Evolutionary conservation across 345 rosid species (phyloP).

Genomic region (Salix purpurea): DNA sequence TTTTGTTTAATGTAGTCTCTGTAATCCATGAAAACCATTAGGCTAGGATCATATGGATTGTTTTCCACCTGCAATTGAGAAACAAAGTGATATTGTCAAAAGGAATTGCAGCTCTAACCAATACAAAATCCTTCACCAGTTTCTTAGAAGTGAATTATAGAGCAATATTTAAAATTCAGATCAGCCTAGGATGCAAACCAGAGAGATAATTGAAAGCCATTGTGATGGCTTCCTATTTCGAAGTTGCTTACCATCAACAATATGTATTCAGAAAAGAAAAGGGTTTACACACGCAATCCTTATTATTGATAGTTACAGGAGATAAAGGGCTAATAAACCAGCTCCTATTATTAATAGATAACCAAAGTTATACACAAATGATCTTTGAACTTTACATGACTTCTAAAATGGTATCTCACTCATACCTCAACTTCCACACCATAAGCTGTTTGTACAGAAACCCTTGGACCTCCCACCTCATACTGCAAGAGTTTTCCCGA

Average conservation of each 20-base stretch:
- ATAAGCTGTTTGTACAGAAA: conserved; percentile 91
- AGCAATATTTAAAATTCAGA: background rate
- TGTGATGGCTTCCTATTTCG: background rate
- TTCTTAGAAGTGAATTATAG: background rate
- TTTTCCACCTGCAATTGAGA: conserved; percentile 69
- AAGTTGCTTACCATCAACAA: background rate
- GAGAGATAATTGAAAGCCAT: background rate
- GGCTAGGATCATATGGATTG: conserved; percentile 85
- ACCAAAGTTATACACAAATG: background rate
- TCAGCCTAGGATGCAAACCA: background rate
- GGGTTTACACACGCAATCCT: background rate
- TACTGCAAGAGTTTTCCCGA: conserved; percentile 93
- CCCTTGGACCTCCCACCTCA: conserved; percentile 97
- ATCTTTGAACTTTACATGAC: background rate
- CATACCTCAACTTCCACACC: conserved; percentile 98
- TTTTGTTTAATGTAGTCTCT: conserved; percentile 62
- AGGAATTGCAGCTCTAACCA: background rate
- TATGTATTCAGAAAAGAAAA: background rate
- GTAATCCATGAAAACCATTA: conserved; percentile 99
- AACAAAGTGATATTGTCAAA: conserved; percentile 2
- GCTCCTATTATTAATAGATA: background rate
- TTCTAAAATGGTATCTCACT: background rate
- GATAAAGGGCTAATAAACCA: background rate
- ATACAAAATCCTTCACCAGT: background rate
- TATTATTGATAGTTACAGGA: too few relatives aligned